These are phyloP conservation scores for Amanita muscaria DNA, from an alignment of 768 basidiomycete genomes.

Conservation along the genomic window DNA sequence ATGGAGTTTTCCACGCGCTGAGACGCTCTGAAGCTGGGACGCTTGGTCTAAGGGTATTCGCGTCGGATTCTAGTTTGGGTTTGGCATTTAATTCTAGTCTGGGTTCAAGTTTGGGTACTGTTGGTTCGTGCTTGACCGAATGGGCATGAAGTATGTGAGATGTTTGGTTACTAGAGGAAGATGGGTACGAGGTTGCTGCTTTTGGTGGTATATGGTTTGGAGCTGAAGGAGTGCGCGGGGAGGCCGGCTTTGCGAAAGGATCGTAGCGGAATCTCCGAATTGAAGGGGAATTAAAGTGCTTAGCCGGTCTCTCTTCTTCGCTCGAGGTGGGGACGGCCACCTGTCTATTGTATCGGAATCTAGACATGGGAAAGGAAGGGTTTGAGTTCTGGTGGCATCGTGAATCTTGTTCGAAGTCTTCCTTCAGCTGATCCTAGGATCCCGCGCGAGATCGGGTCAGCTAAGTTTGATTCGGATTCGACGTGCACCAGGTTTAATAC, in stretches of 20 bases:
- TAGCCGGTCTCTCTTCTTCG: not conserved
- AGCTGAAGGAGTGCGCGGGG: slow-evolving; percentile 2
- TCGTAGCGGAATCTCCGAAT: too few species aligned
- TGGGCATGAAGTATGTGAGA: not conserved
- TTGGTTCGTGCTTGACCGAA: not conserved
- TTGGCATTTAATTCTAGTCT: not conserved
- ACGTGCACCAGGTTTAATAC: slow-evolving; percentile 16
- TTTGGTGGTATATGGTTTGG: too few species aligned
- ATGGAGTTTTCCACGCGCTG: slow-evolving; percentile 14
- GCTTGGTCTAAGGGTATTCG: slow-evolving; percentile 8
- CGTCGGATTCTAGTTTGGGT: not conserved
- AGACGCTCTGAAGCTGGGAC: slow-evolving; percentile 13
- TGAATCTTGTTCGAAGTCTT: slow-evolving; percentile 3
- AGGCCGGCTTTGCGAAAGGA: too few species aligned
- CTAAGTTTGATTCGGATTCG: slow-evolving; percentile 19
- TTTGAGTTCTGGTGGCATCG: slow-evolving; percentile 12
- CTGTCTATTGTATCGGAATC: not conserved
- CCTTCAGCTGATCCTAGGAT: slow-evolving; percentile 11
- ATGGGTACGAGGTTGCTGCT: too few species aligned
- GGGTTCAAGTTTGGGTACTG: too few species aligned
- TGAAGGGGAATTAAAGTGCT: not conserved
- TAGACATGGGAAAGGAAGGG: slow-evolving; percentile 9
- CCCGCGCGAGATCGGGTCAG: too few species aligned
- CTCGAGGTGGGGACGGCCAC: not conserved
- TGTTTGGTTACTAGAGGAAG: too few species aligned